Percentiles rank a stretch among this genome's conserved stretches.
Conservation (phyloP, 169 alveolate species). For the Plasmodium gallinaceum region DNA sequence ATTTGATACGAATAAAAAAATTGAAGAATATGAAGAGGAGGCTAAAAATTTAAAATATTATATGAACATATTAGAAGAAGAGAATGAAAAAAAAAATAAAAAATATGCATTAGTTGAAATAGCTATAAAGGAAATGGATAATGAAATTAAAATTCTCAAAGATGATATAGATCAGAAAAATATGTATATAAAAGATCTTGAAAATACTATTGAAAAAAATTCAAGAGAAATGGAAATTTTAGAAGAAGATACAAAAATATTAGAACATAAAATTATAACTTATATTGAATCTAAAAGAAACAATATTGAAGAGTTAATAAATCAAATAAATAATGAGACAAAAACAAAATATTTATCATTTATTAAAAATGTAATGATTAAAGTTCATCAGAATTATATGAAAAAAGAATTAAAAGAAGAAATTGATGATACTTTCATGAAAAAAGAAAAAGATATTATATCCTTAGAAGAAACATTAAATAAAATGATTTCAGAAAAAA, state of each 20-base stretch:
- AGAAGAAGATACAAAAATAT: constrained; percentile 27
- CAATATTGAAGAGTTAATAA: constrained; percentile 20
- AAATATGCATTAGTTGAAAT: constrained; percentile 62
- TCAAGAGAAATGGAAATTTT: constrained; percentile 18
- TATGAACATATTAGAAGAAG: constrained; percentile 48
- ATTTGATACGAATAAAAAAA: constrained; percentile 60
- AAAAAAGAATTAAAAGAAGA: constrained; percentile 12
- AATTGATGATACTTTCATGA: not conserved
- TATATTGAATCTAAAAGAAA: constrained; percentile 27
- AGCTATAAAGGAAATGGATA: constrained; percentile 75
- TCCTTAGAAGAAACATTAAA: constrained; percentile 28
- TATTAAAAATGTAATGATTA: constrained; percentile 40
- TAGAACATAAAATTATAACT: constrained; percentile 27
- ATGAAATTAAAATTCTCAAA: constrained; percentile 52
- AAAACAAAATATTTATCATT: constrained; percentile 39
- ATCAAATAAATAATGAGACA: constrained; percentile 19
- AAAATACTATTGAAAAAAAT: constrained; percentile 15
- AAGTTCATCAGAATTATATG: constrained; percentile 22
- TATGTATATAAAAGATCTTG: constrained; percentile 25
- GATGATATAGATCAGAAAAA: constrained; percentile 31
- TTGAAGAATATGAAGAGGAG: constrained; percentile 66
- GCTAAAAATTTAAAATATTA: constrained; percentile 64
- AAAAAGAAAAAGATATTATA: constrained; percentile 9
- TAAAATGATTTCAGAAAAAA: constrained; percentile 18
- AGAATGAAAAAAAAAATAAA: constrained; percentile 67